A percentile compares a stretch with the other conserved stretches of the same genome.
phyloP scores from a whole-genome alignment of 2,329 filamentous ascomycete species.

The Dactylellina parvicollis region DNA sequence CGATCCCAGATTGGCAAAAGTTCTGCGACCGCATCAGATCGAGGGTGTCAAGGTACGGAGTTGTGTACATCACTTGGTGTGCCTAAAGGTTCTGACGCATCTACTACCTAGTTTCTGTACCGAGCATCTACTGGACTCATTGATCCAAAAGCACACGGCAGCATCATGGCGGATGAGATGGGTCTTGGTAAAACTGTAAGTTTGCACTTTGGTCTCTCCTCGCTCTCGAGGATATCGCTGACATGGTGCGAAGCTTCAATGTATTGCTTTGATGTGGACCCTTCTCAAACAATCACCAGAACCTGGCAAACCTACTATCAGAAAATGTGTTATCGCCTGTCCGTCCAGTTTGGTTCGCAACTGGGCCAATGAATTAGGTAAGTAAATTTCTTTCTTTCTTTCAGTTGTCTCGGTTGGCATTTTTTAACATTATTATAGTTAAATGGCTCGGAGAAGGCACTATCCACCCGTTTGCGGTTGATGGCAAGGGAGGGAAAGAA shows the following conservation, averaged over 20 bases:
- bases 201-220: slow-evolving; percentile 3
- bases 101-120: slow-evolving; percentile 77
- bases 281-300: slow-evolving; percentile 94
- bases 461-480: slow-evolving; percentile 91
- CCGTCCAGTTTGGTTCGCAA: slow-evolving; percentile 96
- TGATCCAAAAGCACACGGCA: slow-evolving; percentile 90
- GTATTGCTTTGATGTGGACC: slow-evolving; percentile 96
- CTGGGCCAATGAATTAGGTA: slow-evolving; percentile 89
- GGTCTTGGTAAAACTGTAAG: slow-evolving; percentile 86
- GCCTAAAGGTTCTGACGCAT: slow-evolving; percentile 54
- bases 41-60: slow-evolving; percentile 81
- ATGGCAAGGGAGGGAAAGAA: slow-evolving; percentile 94
- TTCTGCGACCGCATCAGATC: slow-evolving; percentile 93
- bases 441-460: slow-evolving; percentile 97
- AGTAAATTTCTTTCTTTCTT: slow-evolving; percentile 40
- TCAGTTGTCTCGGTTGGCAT: too few species aligned
- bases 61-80: neutral
- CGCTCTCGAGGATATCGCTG: neutral
- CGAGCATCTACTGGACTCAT: slow-evolving; percentile 93
- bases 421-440: slow-evolving; percentile 61
- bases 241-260: slow-evolving; percentile 71
- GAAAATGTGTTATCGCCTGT: slow-evolving; percentile 96
- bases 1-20: slow-evolving; percentile 86
- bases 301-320: slow-evolving; percentile 90
- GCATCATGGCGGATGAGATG: slow-evolving; percentile 99